A percentile compares a stretch with the other conserved stretches of the same genome.
Evolutionary conservation across 2,329 filamentous ascomycete genomes (phyloP).

Genomic region (Xylaria sp.): DNA sequence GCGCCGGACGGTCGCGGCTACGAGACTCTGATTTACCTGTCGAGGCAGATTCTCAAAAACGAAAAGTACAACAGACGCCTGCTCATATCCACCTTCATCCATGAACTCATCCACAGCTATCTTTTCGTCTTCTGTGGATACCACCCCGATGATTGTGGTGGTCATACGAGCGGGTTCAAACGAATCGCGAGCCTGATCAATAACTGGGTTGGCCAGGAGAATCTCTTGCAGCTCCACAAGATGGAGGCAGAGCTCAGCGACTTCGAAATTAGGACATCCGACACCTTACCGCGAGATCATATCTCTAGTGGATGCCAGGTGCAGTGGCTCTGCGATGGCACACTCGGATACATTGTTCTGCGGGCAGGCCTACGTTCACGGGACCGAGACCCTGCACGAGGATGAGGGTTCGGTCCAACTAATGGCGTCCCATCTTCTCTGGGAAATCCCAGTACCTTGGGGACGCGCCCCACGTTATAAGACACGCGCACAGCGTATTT

Average conservation of each 20-base stretch:
- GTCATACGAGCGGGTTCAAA: slow-evolving; percentile 65
- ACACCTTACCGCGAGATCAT: slow-evolving; percentile 24
- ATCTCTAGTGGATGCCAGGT: slow-evolving; percentile 34
- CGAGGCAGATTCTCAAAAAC: slow-evolving; percentile 61
- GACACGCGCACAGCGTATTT: slow-evolving; percentile 2
- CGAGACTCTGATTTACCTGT: slow-evolving; percentile 68
- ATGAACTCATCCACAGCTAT: slow-evolving; percentile 71
- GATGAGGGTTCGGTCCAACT: slow-evolving; percentile 10
- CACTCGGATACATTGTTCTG: slow-evolving; percentile 33
- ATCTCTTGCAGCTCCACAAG: slow-evolving; percentile 59
- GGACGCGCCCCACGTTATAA: slow-evolving; percentile 17
- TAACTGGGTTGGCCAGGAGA: slow-evolving; percentile 60
- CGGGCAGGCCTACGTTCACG: slow-evolving; percentile 34
- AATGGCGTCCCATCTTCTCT: slow-evolving; percentile 2
- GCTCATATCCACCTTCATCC: slow-evolving; percentile 68
- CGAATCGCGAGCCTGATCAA: slow-evolving; percentile 66
- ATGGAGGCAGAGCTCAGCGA: slow-evolving; percentile 66
- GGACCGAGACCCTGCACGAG: slow-evolving; percentile 38
- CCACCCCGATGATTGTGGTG: slow-evolving; percentile 59
- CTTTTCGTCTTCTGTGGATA: slow-evolving; percentile 67
- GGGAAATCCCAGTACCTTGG: background rate
- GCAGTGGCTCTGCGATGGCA: slow-evolving; percentile 34
- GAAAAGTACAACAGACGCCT: slow-evolving; percentile 63
- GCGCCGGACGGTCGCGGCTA: slow-evolving; percentile 55
- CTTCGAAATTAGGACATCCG: slow-evolving; percentile 45